Percentiles rank a stretch among this genome's conserved stretches.
phyloP scores from a whole-genome alignment of 2,329 filamentous ascomycete genomes.

The Cordyceps cateniannulata region DNA sequence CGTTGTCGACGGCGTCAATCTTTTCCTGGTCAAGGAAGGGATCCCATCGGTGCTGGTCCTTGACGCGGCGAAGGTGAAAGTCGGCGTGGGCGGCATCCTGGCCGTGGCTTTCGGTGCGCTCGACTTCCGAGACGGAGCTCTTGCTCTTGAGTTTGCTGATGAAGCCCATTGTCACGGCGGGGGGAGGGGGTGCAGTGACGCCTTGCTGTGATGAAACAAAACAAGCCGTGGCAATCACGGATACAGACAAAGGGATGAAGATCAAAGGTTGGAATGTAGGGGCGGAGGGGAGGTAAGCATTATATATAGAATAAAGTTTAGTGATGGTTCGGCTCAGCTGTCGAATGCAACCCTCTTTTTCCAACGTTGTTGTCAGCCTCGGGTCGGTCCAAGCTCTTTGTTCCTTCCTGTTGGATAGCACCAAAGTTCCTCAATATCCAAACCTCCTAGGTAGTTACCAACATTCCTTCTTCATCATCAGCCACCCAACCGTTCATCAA shows the following conservation, averaged over 20 bases:
- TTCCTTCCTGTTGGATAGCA: too few species aligned
- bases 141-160: neutral
- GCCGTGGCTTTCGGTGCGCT: neutral
- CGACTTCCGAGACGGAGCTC: neutral
- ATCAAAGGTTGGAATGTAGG: too few species aligned
- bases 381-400: too few species aligned
- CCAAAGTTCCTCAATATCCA: too few species aligned
- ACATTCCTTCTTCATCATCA: too few species aligned
- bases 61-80: constrained; percentile 4
- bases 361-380: too few species aligned
- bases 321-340: too few species aligned
- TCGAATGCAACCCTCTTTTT: too few species aligned
- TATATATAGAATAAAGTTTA: too few species aligned
- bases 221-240: neutral
- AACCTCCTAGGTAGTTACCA: too few species aligned
- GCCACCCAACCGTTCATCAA: neutral
- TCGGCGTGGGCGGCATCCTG: neutral
- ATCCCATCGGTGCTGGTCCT: constrained; percentile 40
- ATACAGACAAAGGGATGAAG: neutral
- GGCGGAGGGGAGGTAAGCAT: too few species aligned
- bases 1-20: constrained; percentile 42
- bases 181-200: too few species aligned
- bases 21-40: constrained; percentile 46
- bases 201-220: neutral
- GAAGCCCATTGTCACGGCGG: neutral